Percentiles rank a stretch among this genome's conserved stretches.
Evolutionary conservation across 2,329 filamentous ascomycete genomes (phyloP).

Genomic region (Corinectria fuckeliana): DNA sequence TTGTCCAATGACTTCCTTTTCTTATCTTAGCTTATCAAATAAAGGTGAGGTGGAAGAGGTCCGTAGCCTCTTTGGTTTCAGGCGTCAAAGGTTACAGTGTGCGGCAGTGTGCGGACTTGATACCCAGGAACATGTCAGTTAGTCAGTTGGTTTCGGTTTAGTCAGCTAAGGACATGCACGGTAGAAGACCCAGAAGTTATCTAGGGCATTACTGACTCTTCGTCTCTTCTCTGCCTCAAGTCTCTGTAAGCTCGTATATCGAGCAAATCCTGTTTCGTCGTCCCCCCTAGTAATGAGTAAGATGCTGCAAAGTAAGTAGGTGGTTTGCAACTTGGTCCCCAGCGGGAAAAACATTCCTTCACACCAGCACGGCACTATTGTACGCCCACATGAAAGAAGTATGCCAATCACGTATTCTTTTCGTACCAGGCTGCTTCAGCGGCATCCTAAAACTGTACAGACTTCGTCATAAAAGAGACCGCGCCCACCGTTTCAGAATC

Average conservation of each 20-base stretch:
- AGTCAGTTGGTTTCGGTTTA: background rate
- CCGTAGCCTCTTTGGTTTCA: background rate
- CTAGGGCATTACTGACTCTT: background rate
- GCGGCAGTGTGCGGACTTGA: background rate
- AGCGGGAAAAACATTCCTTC: background rate
- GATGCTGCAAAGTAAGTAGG: background rate
- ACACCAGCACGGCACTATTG: background rate
- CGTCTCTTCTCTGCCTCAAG: background rate
- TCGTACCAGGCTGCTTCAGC: constrained; percentile 28
- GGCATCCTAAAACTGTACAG: constrained; percentile 21
- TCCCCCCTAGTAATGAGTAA: background rate
- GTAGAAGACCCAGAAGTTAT: background rate
- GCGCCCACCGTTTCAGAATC: constrained; percentile 38
- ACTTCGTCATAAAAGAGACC: constrained; percentile 20
- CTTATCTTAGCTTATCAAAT: background rate
- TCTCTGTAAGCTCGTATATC: background rate
- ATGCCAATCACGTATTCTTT: constrained; percentile 36
- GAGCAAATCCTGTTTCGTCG: background rate
- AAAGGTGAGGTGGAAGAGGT: background rate
- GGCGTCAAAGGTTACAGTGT: background rate
- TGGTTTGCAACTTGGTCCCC: background rate
- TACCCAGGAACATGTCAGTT: background rate
- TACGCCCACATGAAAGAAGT: background rate
- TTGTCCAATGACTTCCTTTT: background rate
- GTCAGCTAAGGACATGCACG: background rate